Conservation (phyloP, 2,329 filamentous ascomycete species). For the Huntiella moniliformis region DNA sequence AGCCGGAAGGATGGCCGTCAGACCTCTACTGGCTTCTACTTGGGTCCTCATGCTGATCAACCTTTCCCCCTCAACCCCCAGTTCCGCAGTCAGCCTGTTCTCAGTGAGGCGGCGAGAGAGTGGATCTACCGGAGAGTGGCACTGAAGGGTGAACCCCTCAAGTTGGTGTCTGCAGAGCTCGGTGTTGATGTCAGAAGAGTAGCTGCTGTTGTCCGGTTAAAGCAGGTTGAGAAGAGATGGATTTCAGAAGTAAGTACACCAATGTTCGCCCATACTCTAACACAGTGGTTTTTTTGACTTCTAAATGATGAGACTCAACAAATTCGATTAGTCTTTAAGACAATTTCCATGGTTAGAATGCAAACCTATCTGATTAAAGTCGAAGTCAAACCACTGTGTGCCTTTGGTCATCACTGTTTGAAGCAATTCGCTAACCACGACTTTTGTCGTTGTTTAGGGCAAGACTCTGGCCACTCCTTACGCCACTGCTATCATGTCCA, state of each 20-base stretch:
- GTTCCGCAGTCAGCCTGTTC: slow-evolving; percentile 53
- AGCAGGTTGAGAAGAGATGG: slow-evolving; percentile 72
- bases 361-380: slow-evolving; percentile 49
- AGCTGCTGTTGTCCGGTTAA: slow-evolving; percentile 67
- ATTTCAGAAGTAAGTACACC: slow-evolving; percentile 44
- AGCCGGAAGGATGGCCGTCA: slow-evolving; percentile 12
- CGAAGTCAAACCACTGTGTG: slow-evolving; percentile 8
- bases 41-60: slow-evolving; percentile 22
- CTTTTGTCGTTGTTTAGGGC: slow-evolving; percentile 31
- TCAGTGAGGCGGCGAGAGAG: slow-evolving; percentile 55
- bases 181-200: slow-evolving; percentile 69
- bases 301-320: slow-evolving; percentile 39
- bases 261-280: neutral
- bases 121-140: slow-evolving; percentile 55
- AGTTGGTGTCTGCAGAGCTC: slow-evolving; percentile 57
- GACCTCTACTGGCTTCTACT: slow-evolving; percentile 19
- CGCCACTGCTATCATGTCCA: slow-evolving; percentile 51
- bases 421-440: too few species aligned
- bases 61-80: slow-evolving; percentile 59
- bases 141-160: slow-evolving; percentile 46
- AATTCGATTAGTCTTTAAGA: slow-evolving; percentile 99
- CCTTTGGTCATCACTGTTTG: neutral
- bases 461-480: slow-evolving; percentile 64
- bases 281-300: slow-evolving; percentile 1
- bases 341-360: slow-evolving; percentile 72